Evolutionary conservation across 83 land plant genomes (phyloP), one percentile per base, ranked within the genome.

Genomic region (Thuja plicata): DNA sequence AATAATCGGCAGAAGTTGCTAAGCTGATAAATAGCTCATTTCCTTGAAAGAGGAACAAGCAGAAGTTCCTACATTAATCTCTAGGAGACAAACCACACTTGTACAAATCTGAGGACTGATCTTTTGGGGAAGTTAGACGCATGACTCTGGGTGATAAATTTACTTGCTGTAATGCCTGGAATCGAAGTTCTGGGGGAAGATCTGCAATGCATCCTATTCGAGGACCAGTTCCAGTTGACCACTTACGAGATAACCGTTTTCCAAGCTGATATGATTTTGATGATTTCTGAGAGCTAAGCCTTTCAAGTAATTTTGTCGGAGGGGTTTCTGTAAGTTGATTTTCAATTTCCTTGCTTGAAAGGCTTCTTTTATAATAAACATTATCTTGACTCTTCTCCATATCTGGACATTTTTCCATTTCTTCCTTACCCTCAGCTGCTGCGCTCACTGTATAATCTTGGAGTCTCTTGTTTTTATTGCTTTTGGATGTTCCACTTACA

Each of bases 171-270:
- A 95, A 54, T 10, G 97, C 94, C 0, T 88, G 90, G 35, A 88
- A 45, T 32, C 93, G 94, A 8, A 94, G 89, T 38, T 91, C 92
- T 21, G 92, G 85, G 21, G 97, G 97, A 76, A 94, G 92, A 88
- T 92, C 95, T 85, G 95, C 84, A 48, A 95, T 92, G 71, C 91
- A 94, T 24, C 95, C 91, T 11, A 95, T 94, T 4, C 97, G 90
- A 40, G 95, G 97, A 24, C 97, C 97, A 41, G 93, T 91, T 85
- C 95, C 97, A 3, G 94, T 91, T 16, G 92, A 92, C 97, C 97
- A 95, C 86, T 89, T 95, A 88, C 92, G 90, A 8, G 94, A 93
- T 41, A 94, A 88, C 62, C 91, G 95, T 89, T 89, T 92, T 35
- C 95, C 96, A 84, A 95, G 46, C 87, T 95, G 95, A 50, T 46